phyloP scores from a whole-genome alignment of 2,329 filamentous ascomycete species.

The Xylariaceae sp. region DNA sequence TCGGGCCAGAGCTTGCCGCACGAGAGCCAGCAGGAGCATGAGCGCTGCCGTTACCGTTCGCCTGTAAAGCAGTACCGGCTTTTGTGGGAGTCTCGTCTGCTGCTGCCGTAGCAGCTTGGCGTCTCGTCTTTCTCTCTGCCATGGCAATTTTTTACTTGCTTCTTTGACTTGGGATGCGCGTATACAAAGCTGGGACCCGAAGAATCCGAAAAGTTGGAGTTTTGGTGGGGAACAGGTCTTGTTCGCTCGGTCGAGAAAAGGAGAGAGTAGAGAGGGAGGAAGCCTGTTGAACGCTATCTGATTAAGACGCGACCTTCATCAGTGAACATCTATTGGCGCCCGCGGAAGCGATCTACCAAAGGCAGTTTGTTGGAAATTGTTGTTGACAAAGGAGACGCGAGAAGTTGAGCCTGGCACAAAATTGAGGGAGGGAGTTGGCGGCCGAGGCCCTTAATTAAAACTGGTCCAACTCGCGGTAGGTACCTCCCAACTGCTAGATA shows the following conservation, averaged over 20 bases:
- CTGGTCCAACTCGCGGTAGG: neutral
- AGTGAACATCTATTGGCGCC: neutral
- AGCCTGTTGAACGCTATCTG: neutral
- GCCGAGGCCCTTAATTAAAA: neutral
- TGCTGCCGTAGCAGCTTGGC: conserved; percentile 25
- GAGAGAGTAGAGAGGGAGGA: neutral
- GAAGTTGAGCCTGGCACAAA: neutral
- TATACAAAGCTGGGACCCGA: neutral
- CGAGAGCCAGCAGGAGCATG: conserved; percentile 29
- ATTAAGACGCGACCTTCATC: neutral
- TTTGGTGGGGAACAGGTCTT: neutral
- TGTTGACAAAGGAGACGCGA: neutral
- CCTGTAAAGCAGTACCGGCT: conserved; percentile 14
- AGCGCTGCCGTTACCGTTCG: conserved; percentile 41
- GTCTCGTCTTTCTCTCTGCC: conserved; percentile 27
- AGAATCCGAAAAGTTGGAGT: neutral
- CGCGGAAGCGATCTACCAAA: neutral
- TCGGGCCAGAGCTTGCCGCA: conserved; percentile 32
- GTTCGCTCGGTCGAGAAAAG: neutral
- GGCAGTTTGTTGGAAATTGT: neutral
- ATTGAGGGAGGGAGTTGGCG: neutral
- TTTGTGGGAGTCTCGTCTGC: conserved; percentile 22
- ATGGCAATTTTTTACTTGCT: conserved; percentile 13
- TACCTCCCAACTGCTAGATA: neutral
- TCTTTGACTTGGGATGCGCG: conserved; percentile 1